phyloP scores from a whole-genome alignment of 345 rosid species.

The Bretschneidera sinensis region DNA sequence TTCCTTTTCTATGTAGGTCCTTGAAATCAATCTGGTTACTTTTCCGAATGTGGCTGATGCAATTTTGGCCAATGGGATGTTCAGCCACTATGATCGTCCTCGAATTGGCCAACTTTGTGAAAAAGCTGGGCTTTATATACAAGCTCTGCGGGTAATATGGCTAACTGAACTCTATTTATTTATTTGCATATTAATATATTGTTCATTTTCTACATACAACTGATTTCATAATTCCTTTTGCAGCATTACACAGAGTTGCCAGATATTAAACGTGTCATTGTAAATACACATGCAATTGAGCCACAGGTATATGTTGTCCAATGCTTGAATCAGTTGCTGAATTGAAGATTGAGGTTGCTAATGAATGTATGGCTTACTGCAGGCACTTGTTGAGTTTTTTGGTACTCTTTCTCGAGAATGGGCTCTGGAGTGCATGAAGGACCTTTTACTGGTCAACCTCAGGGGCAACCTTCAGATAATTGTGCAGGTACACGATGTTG shows the following conservation, averaged over 20 bases:
- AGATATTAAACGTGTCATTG: conserved; percentile 97
- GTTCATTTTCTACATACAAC: conserved; percentile 8
- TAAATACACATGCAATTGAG: conserved; percentile 99
- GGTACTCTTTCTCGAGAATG: conserved; percentile 97
- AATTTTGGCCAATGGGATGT: conserved; percentile 95
- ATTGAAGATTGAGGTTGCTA: conserved; percentile 12
- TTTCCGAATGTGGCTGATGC: conserved; percentile 99
- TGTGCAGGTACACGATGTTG: conserved; percentile 61
- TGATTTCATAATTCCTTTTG: conserved; percentile 26
- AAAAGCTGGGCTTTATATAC: conserved; percentile 91
- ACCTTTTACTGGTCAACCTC: conserved; percentile 83
- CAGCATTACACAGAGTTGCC: conserved; percentile 97
- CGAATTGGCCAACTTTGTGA: conserved; percentile 98
- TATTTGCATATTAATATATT: background rate
- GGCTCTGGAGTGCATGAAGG: conserved; percentile 99
- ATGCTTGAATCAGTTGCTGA: conserved; percentile 16
- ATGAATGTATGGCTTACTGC: conserved; percentile 22
- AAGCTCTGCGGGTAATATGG: conserved; percentile 78
- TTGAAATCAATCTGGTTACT: conserved; percentile 97
- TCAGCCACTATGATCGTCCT: conserved; percentile 96
- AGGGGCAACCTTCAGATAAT: conserved; percentile 98
- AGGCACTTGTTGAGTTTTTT: conserved; percentile 97
- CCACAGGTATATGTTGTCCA: conserved; percentile 65
- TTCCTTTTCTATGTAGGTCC: conserved; percentile 52
- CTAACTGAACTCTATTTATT: conserved; percentile 6